phyloP scores from a whole-genome alignment of 139 green algal genomes.

The Auxenochlorella pyrenoidosa region DNA sequence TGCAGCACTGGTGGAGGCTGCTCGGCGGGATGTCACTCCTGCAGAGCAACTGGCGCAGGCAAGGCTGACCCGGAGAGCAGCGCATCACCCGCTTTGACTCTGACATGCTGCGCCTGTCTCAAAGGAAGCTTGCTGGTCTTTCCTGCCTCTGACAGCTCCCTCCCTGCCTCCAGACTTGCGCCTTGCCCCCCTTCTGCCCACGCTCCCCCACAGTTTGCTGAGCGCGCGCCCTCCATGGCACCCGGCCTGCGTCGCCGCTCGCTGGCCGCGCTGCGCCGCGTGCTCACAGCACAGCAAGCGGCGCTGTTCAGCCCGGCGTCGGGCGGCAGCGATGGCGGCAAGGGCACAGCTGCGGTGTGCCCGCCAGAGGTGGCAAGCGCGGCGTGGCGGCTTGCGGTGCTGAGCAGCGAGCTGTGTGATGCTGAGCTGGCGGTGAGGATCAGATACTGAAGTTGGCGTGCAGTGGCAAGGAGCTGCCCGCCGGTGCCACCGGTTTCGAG shows the following conservation, averaged over 20 bases:
- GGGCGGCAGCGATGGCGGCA: constrained; percentile 14
- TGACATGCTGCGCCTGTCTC: too few species aligned
- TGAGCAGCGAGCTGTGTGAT: constrained; percentile 50
- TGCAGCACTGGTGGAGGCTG: neutral
- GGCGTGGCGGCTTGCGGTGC: constrained; percentile 56
- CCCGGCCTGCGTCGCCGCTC: constrained; percentile 36
- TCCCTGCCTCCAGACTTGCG: too few species aligned
- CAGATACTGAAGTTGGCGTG: too few species aligned
- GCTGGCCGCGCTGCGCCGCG: constrained; percentile 31
- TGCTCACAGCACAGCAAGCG: constrained; percentile 28
- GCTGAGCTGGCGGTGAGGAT: constrained; percentile 36
- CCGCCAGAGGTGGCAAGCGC: constrained; percentile 43
- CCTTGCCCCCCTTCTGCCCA: neutral
- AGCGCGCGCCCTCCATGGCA: constrained; percentile 39
- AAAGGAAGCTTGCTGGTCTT: too few species aligned
- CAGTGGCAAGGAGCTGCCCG: too few species aligned
- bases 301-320: neutral
- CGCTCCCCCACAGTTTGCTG: constrained; percentile 31
- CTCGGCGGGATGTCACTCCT: constrained; percentile 24
- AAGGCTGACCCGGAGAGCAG: too few species aligned
- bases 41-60: constrained; percentile 33
- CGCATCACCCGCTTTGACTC: too few species aligned
- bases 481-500: too few species aligned
- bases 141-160: too few species aligned
- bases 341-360: constrained; percentile 3